Evolutionary conservation across 2,329 filamentous ascomycete species (phyloP).

Genomic region (Penicillium olsonii): DNA sequence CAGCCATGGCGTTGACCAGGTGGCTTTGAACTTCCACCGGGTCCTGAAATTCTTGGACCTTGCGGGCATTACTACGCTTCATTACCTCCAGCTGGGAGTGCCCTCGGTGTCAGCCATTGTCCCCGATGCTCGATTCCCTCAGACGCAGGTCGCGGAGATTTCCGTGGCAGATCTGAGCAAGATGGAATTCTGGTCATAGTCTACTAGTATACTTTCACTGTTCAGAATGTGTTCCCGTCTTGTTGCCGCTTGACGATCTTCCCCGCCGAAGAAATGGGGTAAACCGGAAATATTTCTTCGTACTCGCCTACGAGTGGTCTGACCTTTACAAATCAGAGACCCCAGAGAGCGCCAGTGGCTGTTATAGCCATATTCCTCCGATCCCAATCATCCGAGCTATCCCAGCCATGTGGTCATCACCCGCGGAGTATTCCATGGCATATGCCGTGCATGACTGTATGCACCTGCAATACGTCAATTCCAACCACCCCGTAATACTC

Average conservation of each 20-base stretch:
- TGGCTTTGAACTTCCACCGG: constrained; percentile 78
- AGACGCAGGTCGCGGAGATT: constrained; percentile 34
- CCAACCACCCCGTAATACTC: no score
- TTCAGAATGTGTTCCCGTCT: neutral
- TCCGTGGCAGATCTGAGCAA: constrained; percentile 37
- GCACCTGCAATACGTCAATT: no score
- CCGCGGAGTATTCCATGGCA: constrained; percentile 2
- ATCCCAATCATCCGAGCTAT: neutral
- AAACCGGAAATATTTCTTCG: neutral
- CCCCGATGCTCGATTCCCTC: constrained; percentile 40
- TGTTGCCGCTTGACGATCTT: neutral
- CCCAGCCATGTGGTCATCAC: neutral
- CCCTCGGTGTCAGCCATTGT: constrained; percentile 9
- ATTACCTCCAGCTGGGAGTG: constrained; percentile 38
- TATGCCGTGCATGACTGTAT: neutral
- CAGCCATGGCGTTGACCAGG: constrained; percentile 83
- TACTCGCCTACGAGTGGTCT: neutral
- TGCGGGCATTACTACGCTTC: constrained; percentile 40
- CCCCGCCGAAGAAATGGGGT: neutral
- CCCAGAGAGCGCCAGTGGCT: no score
- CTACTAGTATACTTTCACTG: neutral
- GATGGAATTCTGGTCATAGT: constrained; percentile 33
- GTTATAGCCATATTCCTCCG: no score
- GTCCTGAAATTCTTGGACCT: constrained; percentile 69
- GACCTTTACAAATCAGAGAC: neutral